Base-by-base conservation (phyloP, 1,139 yeast genomes). In the Geotrichum cucujoidarum region DNA sequence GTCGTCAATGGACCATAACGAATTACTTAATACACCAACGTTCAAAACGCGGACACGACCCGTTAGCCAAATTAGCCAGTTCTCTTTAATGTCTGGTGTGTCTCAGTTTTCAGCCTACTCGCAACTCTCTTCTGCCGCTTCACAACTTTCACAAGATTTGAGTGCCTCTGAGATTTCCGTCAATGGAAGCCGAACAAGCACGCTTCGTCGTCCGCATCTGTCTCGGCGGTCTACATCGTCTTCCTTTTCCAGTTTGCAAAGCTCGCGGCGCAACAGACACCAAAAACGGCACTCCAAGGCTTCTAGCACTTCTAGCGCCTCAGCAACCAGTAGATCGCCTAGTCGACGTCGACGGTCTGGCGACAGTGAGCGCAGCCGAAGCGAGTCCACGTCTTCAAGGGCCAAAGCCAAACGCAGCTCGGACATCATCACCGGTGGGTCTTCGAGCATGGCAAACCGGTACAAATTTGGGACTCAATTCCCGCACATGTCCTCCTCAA, bases 21-120 rank as follows among this genome's bases (percentile, higher is more conserved):
- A 59, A 18, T 14, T 53, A 2, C 50, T 57, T 14, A 35, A 40
- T 14, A 43, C 46, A 14, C 43, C 47, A 29, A n/a, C n/a, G 53
- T 1, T 49, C 52, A 18, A 34, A 5, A 18, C 54, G 18, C 65
- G 73, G 46, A 68, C 74, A 3, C 67, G 92, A 46, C 89, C 90
- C 1, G 71, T 79, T 4, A 82, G 90, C 0, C 76, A 81, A 66
- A 67, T 82, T 2, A 82, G 90, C 0, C 86, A 80, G 57, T 69
- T 76, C 31, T 78, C 84, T 48, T 77, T 77, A 55, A 57, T 74
- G 21, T 76, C 81, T 51, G 77, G 74, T 45, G 59, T 75, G 35
- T 79, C 85, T 45, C 84, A 80, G 56, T 70, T 67, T 66, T 62
- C 65, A 1, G 43, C 53, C 18, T 50, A 52, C 3, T 60, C 64